These are phyloP conservation scores for Beta lomatogona DNA, from an alignment of 179 eudicot species.

Conservation along the genomic window DNA sequence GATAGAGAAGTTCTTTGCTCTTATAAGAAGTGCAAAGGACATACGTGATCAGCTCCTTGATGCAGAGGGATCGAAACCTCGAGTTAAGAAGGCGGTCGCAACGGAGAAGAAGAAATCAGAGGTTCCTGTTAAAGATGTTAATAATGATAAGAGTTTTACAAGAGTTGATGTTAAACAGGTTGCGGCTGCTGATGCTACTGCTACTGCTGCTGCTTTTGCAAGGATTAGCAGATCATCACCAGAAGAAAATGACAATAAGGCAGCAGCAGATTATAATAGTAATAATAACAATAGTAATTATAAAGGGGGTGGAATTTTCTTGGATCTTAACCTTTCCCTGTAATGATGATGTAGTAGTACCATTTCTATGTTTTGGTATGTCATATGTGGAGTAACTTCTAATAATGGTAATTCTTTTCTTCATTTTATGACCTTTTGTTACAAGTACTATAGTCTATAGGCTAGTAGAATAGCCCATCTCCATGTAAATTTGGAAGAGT, in stretches of 20 bases:
- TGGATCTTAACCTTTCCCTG: slow-evolving; percentile 56
- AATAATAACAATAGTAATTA: background rate
- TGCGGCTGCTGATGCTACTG: background rate
- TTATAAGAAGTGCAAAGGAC: slow-evolving; percentile 44
- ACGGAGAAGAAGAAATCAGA: background rate
- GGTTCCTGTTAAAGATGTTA: background rate
- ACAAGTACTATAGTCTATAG: background rate
- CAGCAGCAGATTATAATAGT: background rate
- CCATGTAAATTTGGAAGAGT: background rate
- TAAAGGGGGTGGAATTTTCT: slow-evolving; percentile 22
- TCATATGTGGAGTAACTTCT: no score
- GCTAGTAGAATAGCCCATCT: background rate
- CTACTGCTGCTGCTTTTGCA: background rate
- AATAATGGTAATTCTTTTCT: background rate
- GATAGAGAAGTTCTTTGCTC: slow-evolving; percentile 54
- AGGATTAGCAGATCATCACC: background rate
- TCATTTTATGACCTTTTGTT: background rate
- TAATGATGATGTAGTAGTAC: slow-evolving; percentile 18
- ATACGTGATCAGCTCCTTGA: slow-evolving; percentile 32
- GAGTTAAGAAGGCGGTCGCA: background rate
- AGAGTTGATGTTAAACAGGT: slow-evolving; percentile 13
- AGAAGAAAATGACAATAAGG: slow-evolving; percentile 8
- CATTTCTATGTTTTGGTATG: background rate
- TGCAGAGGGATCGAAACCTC: background rate
- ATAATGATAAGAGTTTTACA: slow-evolving; percentile 19